Evolutionary conservation across 1,284 basidiomycete species (phyloP), one percentile per base, ranked within the genome.

Genomic region (Pseudozyma sp.): DNA sequence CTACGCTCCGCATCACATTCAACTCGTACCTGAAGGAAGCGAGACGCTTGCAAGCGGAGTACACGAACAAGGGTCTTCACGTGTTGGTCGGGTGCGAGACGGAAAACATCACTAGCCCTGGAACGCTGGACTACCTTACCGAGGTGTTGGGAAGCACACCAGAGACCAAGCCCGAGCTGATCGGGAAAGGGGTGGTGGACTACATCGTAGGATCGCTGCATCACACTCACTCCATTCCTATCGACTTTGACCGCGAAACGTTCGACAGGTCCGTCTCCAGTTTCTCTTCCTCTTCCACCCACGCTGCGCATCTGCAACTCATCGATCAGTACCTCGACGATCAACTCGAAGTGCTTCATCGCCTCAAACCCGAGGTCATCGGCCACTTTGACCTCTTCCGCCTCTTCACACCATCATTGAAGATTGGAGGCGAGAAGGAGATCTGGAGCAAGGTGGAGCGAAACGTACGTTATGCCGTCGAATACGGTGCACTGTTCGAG

Each of bases 161-260:
- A 1, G 34, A 33, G 4, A 61, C 70, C 1, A 14, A 44, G 30
- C 71, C 75, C 7, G 64, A 60, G n/a, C 3, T 30, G 24, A 29
- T 65, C 35, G 58, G 71, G 3, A 64, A 55, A 24, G 79, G 77
- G 5, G 53, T 51, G 10, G 89, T 99, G 66, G 92, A 98, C 82
- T 98, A 94, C 85, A 84, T 98, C 77, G 93, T 99, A 54, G 96
- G 97, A 6, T 94, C 92, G 48, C 87, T 99, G 7, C 97, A 99
- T 84, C 97, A 98, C 81, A 93, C 94, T 80, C 89, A 91, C 77
- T 88, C 87, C 13, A 89, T 94, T 19, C 94, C 95, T 2, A 97
- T 99, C 85, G 96, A 99, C 86, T 97, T 99, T 80, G 94, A 97
- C 86, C 75, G 86, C 46, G 74, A 86, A 7, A 93, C 91, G 2